Evolutionary conservation across 2,329 filamentous ascomycete species (phyloP).

Genomic region (Stenocarpella maydis): DNA sequence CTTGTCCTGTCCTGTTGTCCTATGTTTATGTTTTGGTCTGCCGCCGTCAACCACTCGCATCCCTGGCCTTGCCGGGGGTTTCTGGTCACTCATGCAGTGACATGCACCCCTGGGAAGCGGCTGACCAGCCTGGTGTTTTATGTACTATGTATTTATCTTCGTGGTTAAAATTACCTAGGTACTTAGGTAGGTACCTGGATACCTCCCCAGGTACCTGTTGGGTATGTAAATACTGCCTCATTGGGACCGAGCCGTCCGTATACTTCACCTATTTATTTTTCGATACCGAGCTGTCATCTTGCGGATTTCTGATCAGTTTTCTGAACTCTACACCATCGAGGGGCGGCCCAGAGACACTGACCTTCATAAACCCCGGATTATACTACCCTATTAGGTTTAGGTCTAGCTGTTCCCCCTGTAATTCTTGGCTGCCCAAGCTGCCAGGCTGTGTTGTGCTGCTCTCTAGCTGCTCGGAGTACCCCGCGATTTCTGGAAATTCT

Average conservation of each 20-base stretch:
- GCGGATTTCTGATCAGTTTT: background rate
- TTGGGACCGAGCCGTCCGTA: too few relatives aligned
- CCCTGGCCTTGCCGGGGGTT: background rate
- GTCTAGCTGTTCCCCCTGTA: background rate
- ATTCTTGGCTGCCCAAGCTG: background rate
- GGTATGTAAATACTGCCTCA: too few relatives aligned
- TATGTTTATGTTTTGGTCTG: slow-evolving; percentile 24
- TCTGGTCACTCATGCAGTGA: too few relatives aligned
- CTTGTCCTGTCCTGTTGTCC: too few relatives aligned
- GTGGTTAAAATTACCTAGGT: too few relatives aligned
- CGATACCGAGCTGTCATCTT: too few relatives aligned
- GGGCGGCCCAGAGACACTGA: background rate
- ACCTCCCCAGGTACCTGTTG: too few relatives aligned
- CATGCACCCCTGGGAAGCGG: slow-evolving; percentile 23
- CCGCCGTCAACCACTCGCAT: slow-evolving; percentile 3
- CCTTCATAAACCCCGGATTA: too few relatives aligned
- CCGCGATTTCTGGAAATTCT: slow-evolving; percentile 32
- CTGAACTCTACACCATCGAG: background rate
- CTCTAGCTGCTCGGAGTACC: slow-evolving; percentile 28
- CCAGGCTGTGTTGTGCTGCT: background rate
- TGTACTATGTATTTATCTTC: too few relatives aligned
- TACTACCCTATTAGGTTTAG: slow-evolving; percentile 11
- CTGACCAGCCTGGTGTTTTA: background rate
- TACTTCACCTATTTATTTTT: too few relatives aligned
- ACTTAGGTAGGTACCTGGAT: too few relatives aligned